phyloP scores from a whole-genome alignment of 2,329 filamentous ascomycete species.

The Aspergillus sp. region DNA sequence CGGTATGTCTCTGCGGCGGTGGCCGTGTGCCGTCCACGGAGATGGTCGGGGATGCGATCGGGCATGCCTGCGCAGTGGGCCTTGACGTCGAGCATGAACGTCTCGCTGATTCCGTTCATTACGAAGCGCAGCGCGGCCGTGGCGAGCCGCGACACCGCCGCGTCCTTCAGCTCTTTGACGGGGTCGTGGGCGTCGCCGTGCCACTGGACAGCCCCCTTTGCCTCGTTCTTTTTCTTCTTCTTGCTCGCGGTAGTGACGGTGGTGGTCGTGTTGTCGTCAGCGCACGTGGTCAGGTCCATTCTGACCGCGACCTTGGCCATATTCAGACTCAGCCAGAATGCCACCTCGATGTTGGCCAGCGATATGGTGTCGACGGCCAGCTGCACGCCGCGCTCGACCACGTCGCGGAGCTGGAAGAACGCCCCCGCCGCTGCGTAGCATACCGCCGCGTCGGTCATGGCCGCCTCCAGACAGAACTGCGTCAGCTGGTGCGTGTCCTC shows the following conservation, averaged over 20 bases:
- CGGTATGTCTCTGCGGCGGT: not conserved
- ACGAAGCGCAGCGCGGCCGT: slow-evolving; percentile 24
- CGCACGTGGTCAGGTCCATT: not conserved
- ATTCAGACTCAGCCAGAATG: slow-evolving; percentile 26
- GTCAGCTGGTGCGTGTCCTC: slow-evolving; percentile 1
- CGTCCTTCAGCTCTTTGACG: slow-evolving; percentile 4
- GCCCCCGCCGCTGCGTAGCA: slow-evolving; percentile 30
- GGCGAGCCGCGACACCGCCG: slow-evolving; percentile 10
- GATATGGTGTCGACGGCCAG: slow-evolving; percentile 21
- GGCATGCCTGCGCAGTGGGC: slow-evolving; percentile 22
- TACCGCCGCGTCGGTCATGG: slow-evolving; percentile 27
- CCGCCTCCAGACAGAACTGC: slow-evolving; percentile 14
- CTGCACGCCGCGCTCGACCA: slow-evolving; percentile 25
- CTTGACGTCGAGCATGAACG: slow-evolving; percentile 23
- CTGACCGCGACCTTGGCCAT: slow-evolving; percentile 21
- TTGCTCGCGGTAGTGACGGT: not conserved
- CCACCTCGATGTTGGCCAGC: slow-evolving; percentile 29
- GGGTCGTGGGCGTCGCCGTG: not conserved
- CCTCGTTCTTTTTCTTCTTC: not conserved
- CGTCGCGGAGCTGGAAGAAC: slow-evolving; percentile 23
- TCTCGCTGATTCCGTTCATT: slow-evolving; percentile 13
- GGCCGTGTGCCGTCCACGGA: slow-evolving; percentile 2
- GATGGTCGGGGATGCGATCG: slow-evolving; percentile 23
- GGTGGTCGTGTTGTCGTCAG: not conserved
- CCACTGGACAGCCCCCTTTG: not conserved